Percentiles rank a stretch among this genome's conserved stretches.
Conservation (phyloP, 2,329 filamentous ascomycete species). For the Aphanocladium album region DNA sequence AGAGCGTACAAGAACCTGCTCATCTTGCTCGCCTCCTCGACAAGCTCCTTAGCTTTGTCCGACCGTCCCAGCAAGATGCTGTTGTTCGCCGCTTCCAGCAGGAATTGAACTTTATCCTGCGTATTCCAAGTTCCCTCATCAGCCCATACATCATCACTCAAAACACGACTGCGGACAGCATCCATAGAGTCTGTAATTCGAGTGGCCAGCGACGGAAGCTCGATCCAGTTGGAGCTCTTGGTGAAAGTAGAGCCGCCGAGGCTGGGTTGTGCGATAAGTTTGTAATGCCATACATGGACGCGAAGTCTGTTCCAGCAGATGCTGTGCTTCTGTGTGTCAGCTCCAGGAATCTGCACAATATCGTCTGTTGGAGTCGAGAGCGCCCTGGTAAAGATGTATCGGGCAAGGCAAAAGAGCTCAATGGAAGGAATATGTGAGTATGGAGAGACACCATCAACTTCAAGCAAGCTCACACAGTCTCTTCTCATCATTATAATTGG, state of each 20-base stretch:
- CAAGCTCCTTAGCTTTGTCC: constrained; percentile 63
- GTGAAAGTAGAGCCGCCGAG: constrained; percentile 52
- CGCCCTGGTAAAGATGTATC: constrained; percentile 38
- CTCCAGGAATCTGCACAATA: constrained; percentile 20
- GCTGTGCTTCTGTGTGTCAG: constrained; percentile 36
- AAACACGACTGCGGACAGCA: constrained; percentile 35
- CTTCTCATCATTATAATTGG: constrained; percentile 41
- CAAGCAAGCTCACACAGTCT: constrained; percentile 61
- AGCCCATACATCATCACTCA: constrained; percentile 34
- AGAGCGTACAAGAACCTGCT: constrained; percentile 76
- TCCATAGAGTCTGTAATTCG: constrained; percentile 39
- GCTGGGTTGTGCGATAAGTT: constrained; percentile 53
- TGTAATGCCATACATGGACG: constrained; percentile 65
- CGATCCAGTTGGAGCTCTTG: constrained; percentile 53
- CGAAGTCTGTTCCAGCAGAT: constrained; percentile 62
- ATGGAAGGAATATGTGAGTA: constrained; percentile 81
- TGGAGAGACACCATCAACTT: constrained; percentile 77
- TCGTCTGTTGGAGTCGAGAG: constrained; percentile 20
- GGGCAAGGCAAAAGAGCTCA: constrained; percentile 75
- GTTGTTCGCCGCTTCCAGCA: constrained; percentile 77
- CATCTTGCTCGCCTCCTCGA: constrained; percentile 61
- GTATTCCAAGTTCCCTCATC: constrained; percentile 32
- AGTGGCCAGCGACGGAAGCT: constrained; percentile 52
- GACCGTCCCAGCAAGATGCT: constrained; percentile 82
- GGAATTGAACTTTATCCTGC: constrained; percentile 60